Base-by-base conservation (phyloP, 2,329 filamentous ascomycete genomes). In the Fusarium illudens region DNA sequence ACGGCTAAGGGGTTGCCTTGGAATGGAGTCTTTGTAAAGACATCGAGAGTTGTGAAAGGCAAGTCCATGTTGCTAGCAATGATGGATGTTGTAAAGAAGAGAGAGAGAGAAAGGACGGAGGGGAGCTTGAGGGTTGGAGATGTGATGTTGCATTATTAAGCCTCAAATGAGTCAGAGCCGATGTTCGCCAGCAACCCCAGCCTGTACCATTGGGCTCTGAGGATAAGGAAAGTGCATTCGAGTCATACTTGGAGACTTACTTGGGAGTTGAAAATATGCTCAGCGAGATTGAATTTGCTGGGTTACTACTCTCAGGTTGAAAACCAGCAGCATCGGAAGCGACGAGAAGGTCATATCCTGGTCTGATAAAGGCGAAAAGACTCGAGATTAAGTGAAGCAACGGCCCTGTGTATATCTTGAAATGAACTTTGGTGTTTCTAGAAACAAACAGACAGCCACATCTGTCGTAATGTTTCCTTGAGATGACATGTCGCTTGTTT, bases 1-100 rank as follows among this genome's bases (percentile, higher is more conserved):
- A 90, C 80, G 8, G 86, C 87, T 11, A 90, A 81, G 1, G 86
- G 87, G 69, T 89, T 89, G 64, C 88, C 88, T 19, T 78, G 70
- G 73, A 82, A 86, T 34, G 78, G 78, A 0, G 76, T 80, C n/a
- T 76, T 75, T 32, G 85, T 87, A 74, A 88, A 88, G 75, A 88
- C 86, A 70, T 88, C 85, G 63, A 87, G 80, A 34, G 85, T 88
- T 33, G 80, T 75, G 67, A 84, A 87, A 10, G 78, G 64, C 25
- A 86, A 79, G 27, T 75, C 75, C 73, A 78, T 78, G 7, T 39
- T 64, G 2, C 3, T 20, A 1, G 3, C 4, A 3, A 53, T 29
- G 2, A 17, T 27, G 20, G 13, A 25, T 25, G 13, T n/a, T 12
- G 15, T 5, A 27, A 15, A 27, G 15, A 22, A 44, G 22, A 27